Evolutionary conservation across 768 basidiomycete genomes (phyloP).

Genomic region (Tephrocybe sp.): DNA sequence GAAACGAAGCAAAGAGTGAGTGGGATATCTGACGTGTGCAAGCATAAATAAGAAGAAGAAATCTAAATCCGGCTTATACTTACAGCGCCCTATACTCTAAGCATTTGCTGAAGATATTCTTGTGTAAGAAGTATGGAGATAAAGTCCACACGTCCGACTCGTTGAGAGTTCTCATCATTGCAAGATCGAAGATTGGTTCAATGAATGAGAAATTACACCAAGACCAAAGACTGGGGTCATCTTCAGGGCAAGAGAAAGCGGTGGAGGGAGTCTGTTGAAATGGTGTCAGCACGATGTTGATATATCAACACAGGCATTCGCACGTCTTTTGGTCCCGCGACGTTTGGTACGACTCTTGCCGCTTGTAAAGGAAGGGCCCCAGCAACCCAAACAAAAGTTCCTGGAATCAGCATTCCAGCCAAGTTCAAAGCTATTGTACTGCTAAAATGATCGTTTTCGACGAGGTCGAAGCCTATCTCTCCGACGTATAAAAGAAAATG

Average conservation of each 20-base stretch:
- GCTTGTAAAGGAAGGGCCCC: slow-evolving; percentile 56
- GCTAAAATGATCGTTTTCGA: slow-evolving; percentile 9
- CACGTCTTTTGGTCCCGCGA: slow-evolving; percentile 49
- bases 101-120: slow-evolving; percentile 64
- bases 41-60: slow-evolving; percentile 1
- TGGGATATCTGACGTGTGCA: slow-evolving; percentile 38
- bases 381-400: slow-evolving; percentile 42
- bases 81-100: slow-evolving; percentile 48
- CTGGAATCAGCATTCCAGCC: slow-evolving; percentile 31
- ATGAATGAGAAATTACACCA: slow-evolving; percentile 68
- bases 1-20: slow-evolving; percentile 58
- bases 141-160: slow-evolving; percentile 59
- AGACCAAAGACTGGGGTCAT: slow-evolving; percentile 58
- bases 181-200: slow-evolving; percentile 55
- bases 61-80: slow-evolving; percentile 2
- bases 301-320: slow-evolving; percentile 16
- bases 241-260: slow-evolving; percentile 57
- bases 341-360: slow-evolving; percentile 41
- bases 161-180: slow-evolving; percentile 45
- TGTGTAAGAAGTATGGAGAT: slow-evolving; percentile 67
- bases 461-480: slow-evolving; percentile 30
- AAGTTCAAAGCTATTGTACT: slow-evolving; percentile 22
- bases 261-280: slow-evolving; percentile 44
- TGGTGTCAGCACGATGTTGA: slow-evolving; percentile 3
- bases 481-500: slow-evolving; percentile 33